These are phyloP conservation scores for Neonectria faginata DNA, from an alignment of 2,329 filamentous ascomycete genomes.

Conservation along the genomic window DNA sequence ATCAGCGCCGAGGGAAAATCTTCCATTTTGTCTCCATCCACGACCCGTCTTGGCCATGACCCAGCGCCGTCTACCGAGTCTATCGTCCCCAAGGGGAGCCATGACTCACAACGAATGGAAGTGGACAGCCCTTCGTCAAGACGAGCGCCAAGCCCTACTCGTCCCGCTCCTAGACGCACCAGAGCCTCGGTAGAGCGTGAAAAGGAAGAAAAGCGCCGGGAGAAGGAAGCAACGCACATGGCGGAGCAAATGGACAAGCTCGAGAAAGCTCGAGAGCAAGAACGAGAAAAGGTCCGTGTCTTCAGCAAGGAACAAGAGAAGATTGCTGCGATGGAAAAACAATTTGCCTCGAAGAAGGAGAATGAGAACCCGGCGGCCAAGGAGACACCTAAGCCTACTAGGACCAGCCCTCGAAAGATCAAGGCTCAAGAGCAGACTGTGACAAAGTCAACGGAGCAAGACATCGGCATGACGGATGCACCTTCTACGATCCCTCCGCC, in stretches of 20 bases:
- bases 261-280: slow-evolving; percentile 76
- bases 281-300: slow-evolving; percentile 73
- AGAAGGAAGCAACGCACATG: slow-evolving; percentile 72
- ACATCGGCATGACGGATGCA: slow-evolving; percentile 69
- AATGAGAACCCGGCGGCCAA: slow-evolving; percentile 57
- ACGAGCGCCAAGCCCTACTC: slow-evolving; percentile 55
- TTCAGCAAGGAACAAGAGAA: slow-evolving; percentile 70
- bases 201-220: slow-evolving; percentile 73
- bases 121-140: slow-evolving; percentile 27
- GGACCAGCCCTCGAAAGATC: slow-evolving; percentile 65
- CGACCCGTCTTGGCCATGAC: slow-evolving; percentile 58
- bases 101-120: slow-evolving; percentile 38
- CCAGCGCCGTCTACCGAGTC: slow-evolving; percentile 62
- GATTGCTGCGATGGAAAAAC: slow-evolving; percentile 64
- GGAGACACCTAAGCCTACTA: slow-evolving; percentile 58
- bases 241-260: slow-evolving; percentile 72
- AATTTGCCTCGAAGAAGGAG: slow-evolving; percentile 64
- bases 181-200: slow-evolving; percentile 71
- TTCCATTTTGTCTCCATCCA: slow-evolving; percentile 66
- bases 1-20: slow-evolving; percentile 72
- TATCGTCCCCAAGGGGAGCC: slow-evolving; percentile 48
- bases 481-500: slow-evolving; percentile 69
- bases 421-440: slow-evolving; percentile 50
- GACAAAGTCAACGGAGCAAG: slow-evolving; percentile 49
- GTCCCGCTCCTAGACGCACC: slow-evolving; percentile 61